These are phyloP conservation scores for Penicillium nordicum DNA, from an alignment of 2,329 filamentous ascomycete species.

Conservation along the genomic window DNA sequence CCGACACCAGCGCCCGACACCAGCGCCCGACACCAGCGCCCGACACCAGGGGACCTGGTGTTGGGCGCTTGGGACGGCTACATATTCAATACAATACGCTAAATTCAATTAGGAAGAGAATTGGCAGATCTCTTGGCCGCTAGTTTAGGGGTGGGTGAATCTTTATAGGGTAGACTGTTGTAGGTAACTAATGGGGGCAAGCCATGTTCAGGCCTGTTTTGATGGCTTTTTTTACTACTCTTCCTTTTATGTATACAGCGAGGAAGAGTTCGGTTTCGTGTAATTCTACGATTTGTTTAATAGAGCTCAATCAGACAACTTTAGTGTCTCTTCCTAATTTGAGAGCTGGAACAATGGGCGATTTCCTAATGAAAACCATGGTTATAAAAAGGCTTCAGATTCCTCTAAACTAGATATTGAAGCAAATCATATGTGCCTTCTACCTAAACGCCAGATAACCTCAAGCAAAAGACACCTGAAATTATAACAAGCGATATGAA, in stretches of 20 bases:
- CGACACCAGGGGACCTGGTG: too few relatives aligned
- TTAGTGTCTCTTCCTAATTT: background rate
- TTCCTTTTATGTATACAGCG: background rate
- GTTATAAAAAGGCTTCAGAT: background rate
- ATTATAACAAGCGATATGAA: background rate
- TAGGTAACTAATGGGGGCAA: too few relatives aligned
- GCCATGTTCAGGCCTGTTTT: background rate
- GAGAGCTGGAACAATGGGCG: background rate
- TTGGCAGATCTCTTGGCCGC: too few relatives aligned
- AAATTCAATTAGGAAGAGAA: too few relatives aligned
- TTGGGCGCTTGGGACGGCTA: too few relatives aligned
- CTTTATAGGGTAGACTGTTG: too few relatives aligned
- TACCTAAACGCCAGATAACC: background rate
- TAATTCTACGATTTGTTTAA: background rate
- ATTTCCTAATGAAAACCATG: background rate
- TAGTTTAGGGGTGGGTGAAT: too few relatives aligned
- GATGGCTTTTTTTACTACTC: background rate
- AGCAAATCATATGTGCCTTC: background rate
- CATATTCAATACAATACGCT: too few relatives aligned
- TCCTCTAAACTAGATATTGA: background rate
- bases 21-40: too few relatives aligned
- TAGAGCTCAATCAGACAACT: background rate
- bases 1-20: too few relatives aligned
- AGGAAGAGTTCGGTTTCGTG: background rate
- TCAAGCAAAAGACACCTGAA: background rate